phyloP scores from a whole-genome alignment of 495 filamentous ascomycete species.

The Talaromyces proteolyticus region DNA sequence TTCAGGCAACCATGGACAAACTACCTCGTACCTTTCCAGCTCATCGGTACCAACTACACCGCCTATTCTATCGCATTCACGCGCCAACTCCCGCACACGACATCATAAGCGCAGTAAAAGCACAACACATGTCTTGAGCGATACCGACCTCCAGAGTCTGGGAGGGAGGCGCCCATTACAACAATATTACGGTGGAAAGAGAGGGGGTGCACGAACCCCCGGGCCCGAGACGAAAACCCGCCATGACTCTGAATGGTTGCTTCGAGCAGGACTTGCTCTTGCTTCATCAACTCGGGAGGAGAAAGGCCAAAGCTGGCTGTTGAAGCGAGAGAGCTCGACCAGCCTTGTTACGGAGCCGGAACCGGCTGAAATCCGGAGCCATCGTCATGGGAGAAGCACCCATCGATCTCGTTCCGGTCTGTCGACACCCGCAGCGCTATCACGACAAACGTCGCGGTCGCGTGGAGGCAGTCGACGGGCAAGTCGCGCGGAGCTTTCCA shows the following conservation, averaged over 20 bases:
- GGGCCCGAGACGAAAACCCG: not conserved
- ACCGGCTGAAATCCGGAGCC: slow-evolving; percentile 21
- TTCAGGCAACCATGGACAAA: not conserved
- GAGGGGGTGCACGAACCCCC: slow-evolving; percentile 8
- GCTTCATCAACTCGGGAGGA: slow-evolving; percentile 65
- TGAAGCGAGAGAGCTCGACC: slow-evolving; percentile 65
- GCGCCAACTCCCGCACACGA: slow-evolving; percentile 37
- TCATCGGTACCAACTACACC: slow-evolving; percentile 39
- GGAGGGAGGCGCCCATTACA: slow-evolving; percentile 20
- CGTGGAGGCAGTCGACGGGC: slow-evolving; percentile 24
- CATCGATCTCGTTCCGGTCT: slow-evolving; percentile 26
- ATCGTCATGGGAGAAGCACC: slow-evolving; percentile 14
- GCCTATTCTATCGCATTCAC: slow-evolving; percentile 42
- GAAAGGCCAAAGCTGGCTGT: slow-evolving; percentile 77
- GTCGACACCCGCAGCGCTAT: slow-evolving; percentile 29
- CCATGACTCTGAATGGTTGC: slow-evolving; percentile 64
- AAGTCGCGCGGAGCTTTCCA: slow-evolving; percentile 29
- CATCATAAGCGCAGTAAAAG: slow-evolving; percentile 32
- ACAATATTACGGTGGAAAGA: slow-evolving; percentile 9
- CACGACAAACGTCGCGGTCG: slow-evolving; percentile 26
- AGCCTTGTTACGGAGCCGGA: slow-evolving; percentile 51
- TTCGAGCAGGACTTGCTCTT: slow-evolving; percentile 65
- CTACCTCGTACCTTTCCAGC: slow-evolving; percentile 36
- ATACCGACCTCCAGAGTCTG: slow-evolving; percentile 27
- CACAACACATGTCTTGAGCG: slow-evolving; percentile 27